Percentiles rank a stretch among this genome's conserved stretches.
phyloP scores from a whole-genome alignment of 2,329 filamentous ascomycete species.

The Hymenoscyphus repandus region DNA sequence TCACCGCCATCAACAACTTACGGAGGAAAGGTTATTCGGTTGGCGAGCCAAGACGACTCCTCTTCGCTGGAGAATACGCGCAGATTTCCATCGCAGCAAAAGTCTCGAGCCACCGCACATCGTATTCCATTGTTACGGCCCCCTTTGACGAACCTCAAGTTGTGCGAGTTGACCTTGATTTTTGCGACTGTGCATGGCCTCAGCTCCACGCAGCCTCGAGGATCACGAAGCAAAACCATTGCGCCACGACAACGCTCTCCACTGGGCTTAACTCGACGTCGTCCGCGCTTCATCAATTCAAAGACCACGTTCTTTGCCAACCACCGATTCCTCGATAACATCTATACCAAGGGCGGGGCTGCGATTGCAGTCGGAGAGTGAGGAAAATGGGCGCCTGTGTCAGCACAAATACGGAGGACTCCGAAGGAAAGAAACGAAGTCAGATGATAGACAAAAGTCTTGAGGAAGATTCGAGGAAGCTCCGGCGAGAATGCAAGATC shows the following conservation, averaged over 20 bases:
- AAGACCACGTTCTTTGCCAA: not conserved
- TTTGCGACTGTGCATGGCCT: constrained; percentile 10
- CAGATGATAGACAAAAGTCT: constrained; percentile 91
- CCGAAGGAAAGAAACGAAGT: constrained; percentile 91
- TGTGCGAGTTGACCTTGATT: not conserved
- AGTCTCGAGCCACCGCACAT: not conserved
- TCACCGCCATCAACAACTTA: no score
- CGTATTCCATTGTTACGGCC: not conserved
- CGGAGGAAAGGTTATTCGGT: no score
- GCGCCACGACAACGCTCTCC: not conserved
- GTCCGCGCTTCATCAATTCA: not conserved
- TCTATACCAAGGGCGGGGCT: constrained; percentile 20
- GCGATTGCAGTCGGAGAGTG: constrained; percentile 25
- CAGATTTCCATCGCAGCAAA: not conserved
- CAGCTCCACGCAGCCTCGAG: constrained; percentile 13
- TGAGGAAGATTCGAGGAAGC: constrained; percentile 87
- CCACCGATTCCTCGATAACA: constrained; percentile 7
- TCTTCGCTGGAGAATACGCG: not conserved
- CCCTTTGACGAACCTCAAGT: not conserved
- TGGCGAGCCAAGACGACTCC: no score
- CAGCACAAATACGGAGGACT: constrained; percentile 76
- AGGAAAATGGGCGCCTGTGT: constrained; percentile 84
- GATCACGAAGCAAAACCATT: constrained; percentile 6
- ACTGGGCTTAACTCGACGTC: not conserved
- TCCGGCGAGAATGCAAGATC: constrained; percentile 98